A percentile compares a stretch with the other conserved stretches of the same genome.
Conservation (phyloP, 805 yeast genomes). For the Candida taoyuanica region DNA sequence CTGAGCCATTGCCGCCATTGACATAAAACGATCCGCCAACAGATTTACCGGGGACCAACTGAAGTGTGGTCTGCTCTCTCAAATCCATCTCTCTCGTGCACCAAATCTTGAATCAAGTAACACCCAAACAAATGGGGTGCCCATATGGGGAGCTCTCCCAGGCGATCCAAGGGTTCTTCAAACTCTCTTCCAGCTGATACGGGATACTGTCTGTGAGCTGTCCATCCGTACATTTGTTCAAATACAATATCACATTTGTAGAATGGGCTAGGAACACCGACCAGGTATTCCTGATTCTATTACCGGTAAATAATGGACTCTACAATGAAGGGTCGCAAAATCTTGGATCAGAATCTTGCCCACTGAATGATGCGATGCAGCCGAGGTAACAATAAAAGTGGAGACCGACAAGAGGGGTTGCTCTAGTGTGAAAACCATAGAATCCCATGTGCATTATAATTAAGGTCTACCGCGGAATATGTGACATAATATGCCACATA, state of each 20-base stretch:
- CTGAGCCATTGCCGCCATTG: conserved; percentile 6
- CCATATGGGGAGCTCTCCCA: conserved; percentile 1
- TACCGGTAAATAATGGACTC: conserved; percentile 4
- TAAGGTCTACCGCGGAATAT: too few species aligned
- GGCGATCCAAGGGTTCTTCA: conserved; percentile 1
- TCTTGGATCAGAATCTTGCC: background rate
- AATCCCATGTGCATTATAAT: too few species aligned
- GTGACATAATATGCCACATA: too few species aligned
- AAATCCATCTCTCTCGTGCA: conserved; percentile 4
- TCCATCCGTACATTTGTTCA: conserved; percentile 4
- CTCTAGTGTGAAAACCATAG: too few species aligned
- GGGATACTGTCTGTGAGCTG: conserved; percentile 1
- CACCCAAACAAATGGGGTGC: conserved; percentile 4
- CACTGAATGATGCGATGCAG: background rate
- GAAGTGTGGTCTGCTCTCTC: conserved; percentile 1
- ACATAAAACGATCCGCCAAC: conserved; percentile 9
- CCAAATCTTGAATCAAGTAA: conserved; percentile 6
- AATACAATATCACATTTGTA: background rate
- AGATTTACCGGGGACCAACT: background rate
- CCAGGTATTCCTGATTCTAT: conserved; percentile 2
- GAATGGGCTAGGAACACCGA: background rate
- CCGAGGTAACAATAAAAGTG: too few species aligned
- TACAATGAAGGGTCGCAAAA: conserved; percentile 8
- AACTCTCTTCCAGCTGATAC: background rate
- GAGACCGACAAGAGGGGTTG: too few species aligned